Evolutionary conservation across 768 basidiomycete species (phyloP), one percentile per base, ranked within the genome.

Genomic region (Wakefieldia striispora): DNA sequence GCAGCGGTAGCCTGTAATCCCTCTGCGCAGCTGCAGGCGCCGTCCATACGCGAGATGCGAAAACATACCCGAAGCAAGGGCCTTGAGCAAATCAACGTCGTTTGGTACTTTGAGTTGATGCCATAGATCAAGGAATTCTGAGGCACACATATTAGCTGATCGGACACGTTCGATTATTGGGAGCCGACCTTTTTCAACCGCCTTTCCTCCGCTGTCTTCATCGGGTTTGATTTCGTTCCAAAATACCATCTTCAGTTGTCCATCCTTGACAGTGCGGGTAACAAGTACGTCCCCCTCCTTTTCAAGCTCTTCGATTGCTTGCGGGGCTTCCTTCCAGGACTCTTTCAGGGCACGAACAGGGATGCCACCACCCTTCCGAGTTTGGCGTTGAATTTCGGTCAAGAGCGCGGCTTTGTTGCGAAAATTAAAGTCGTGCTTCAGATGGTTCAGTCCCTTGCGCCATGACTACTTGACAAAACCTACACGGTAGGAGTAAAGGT

Each of bases 51-150:
- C 1, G 20, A 40, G 16, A 24, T 33, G 7, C 58, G 38, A 35
- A 45, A 46, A 43, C 70, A 51, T 64, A 88, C 88, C 87, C 50
- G 82, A 83, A 8, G 83, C 81, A 40, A 95, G 80, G 50, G 90
- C 82, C 60, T 79, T 84, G 48, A 87, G 74, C 3, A 95, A 69
- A 60, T 94, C 91, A 21, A 88, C 88, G 37, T 92, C 90, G 45
- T 88, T 88, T 1, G 93, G 93, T 1, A 93, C 87, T 59, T 83
- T 84, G 16, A 94, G 74, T 4, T 78, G 76, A 66, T 91, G 89
- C 93, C 94, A 95, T 16, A 95, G 70, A 58, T 93, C 88, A 44
- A 78, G 72, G 63, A 95, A 95, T 67, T 95, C 93, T 95, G 66
- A 16, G 31, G 44, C 24, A 42, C 26, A 38, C 10, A 27, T 16